Evolutionary conservation across 805 yeast genomes (phyloP).

Genomic region (Metschnikowia amazonensis): DNA sequence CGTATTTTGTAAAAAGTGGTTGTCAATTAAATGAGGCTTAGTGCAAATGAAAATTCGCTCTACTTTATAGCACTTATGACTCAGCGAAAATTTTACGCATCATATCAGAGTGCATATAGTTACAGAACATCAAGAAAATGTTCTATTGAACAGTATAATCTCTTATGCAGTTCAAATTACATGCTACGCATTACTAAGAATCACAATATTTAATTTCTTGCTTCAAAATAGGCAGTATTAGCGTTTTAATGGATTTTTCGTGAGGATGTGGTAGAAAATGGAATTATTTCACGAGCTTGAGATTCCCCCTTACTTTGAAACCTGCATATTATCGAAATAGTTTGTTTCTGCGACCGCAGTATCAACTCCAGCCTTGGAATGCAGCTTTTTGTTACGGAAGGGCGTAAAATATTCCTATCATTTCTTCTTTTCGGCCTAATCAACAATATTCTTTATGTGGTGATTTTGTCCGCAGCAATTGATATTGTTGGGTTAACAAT

Average conservation of each 20-base stretch:
- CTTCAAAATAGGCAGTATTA: too few relatives aligned
- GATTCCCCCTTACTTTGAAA: neutral
- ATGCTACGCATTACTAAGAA: neutral
- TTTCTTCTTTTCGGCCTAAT: conserved; percentile 84
- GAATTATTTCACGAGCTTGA: neutral
- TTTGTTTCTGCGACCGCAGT: conserved; percentile 1
- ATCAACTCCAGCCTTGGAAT: conserved; percentile 1
- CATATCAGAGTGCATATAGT: conserved; percentile 11
- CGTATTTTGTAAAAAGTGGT: neutral
- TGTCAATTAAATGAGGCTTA: neutral
- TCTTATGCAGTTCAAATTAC: neutral
- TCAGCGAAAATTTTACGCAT: conserved; percentile 19
- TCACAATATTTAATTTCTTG: neutral
- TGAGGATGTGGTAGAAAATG: neutral
- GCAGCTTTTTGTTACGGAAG: conserved; percentile 5
- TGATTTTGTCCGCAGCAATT: conserved; percentile 85
- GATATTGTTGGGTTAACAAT: conserved; percentile 80
- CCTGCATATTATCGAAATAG: conserved; percentile 2
- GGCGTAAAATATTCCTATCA: conserved; percentile 42
- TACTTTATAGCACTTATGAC: conserved; percentile 9
- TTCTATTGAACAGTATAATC: neutral
- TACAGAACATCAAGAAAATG: neutral
- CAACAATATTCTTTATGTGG: conserved; percentile 87
- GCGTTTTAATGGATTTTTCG: neutral
- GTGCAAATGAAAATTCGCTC: conserved; percentile 2